Base-by-base conservation (phyloP, 495 filamentous ascomycete genomes). In the Penicillium cosmopolitanum region DNA sequence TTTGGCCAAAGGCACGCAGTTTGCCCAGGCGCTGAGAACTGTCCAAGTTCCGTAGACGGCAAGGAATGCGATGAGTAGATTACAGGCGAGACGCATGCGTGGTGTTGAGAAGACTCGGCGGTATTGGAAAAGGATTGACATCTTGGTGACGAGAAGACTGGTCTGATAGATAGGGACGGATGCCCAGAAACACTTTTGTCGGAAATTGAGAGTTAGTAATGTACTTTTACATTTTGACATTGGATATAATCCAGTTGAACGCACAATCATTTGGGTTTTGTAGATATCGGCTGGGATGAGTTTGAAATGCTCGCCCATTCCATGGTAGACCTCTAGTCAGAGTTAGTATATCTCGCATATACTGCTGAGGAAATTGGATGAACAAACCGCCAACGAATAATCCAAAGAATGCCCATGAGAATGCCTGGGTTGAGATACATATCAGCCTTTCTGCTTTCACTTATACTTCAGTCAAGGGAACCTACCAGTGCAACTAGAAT, bases 91-190 rank as follows among this genome's bases (percentile, higher is more conserved):
- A 11, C 68, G 64, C 70, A 77, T 78, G 19, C 72, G 71, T 0
- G 66, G 64, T 5, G 57, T 68, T 1, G 73, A 77, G 52, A 75
- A 77, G 35, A 78, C 70, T 46, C 74, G 73, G 50, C 62, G 66
- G 56, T 75, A 73, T 58, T 72, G 75, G 1, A 78, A 63, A 16
- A 78, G 67, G 19, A 77, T 77, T 8, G 75, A 73, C 53, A 73
- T 62, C 44, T 76, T 76, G 19, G 74, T 77, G 36, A 46, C 53
- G 61, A 73, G 66, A 12, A 76, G 65, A 51, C 66, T 73, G 34
- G 63, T 62, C 50, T 76, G 70, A 38, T 76, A 76, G 36, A 70
- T 64, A 3, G 73, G 73, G 2, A 76, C 57, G 3, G 73, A 69
- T 6, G 69, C 70, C 72, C 72, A 76, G 63, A 76, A 75, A 50